Evolutionary conservation across 2,329 filamentous ascomycete species (phyloP).

Genomic region (Neophaeococcomyces mojaviensis): DNA sequence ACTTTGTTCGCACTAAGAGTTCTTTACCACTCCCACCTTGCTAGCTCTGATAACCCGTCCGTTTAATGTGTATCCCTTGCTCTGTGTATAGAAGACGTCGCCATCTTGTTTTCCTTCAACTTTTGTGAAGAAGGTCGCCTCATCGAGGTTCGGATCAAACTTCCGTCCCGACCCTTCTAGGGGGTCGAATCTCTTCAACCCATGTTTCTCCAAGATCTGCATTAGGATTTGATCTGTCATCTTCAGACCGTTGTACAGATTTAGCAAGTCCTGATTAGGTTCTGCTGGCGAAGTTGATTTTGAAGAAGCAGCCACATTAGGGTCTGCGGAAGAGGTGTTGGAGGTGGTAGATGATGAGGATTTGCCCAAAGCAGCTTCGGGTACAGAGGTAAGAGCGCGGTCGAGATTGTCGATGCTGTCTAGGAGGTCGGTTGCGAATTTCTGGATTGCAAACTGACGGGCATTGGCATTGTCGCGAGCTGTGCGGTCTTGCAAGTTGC

Average conservation of each 20-base stretch:
- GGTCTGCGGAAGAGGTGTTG: constrained; percentile 14
- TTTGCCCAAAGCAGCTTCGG: constrained; percentile 60
- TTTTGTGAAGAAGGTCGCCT: constrained; percentile 91
- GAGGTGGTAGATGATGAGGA: constrained; percentile 12
- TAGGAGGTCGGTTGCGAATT: constrained; percentile 88
- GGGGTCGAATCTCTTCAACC: constrained; percentile 81
- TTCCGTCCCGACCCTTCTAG: constrained; percentile 59
- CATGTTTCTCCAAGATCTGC: constrained; percentile 85
- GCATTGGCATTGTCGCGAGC: constrained; percentile 81
- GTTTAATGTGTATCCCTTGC: constrained; percentile 93
- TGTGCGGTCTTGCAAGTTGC: constrained; percentile 93
- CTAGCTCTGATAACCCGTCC: constrained; percentile 81
- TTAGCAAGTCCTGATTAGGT: constrained; percentile 62
- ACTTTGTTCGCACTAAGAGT: constrained; percentile 38
- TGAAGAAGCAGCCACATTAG: constrained; percentile 33
- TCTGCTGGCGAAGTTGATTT: constrained; percentile 38
- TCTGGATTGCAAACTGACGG: constrained; percentile 86
- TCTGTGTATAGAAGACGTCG: constrained; percentile 83
- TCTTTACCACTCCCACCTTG: constrained; percentile 95
- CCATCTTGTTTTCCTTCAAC: constrained; percentile 82
- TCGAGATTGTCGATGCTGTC: constrained; percentile 97
- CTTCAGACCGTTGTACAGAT: constrained; percentile 80
- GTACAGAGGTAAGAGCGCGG: constrained; percentile 75
- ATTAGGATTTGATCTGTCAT: constrained; percentile 92
- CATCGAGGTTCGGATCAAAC: constrained; percentile 94